phyloP scores from a whole-genome alignment of 805 yeast species.

The Barnettozyma wickerhamii region DNA sequence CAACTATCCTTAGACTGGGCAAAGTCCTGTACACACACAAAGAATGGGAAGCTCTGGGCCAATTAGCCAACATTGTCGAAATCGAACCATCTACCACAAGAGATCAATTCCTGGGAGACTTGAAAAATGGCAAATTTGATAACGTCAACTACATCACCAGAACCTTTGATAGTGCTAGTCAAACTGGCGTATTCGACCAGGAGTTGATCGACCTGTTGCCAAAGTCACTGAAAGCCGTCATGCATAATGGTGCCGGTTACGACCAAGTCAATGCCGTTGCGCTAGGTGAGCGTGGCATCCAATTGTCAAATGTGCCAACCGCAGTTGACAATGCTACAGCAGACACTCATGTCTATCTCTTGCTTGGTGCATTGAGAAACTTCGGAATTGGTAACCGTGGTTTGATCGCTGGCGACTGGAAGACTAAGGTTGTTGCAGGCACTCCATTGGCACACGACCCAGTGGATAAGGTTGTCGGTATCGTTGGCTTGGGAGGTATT shows the following conservation, averaged over 20 bases:
- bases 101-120: constrained; percentile 32
- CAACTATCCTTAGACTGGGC: constrained; percentile 56
- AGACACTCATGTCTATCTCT: constrained; percentile 59
- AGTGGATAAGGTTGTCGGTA: constrained; percentile 70
- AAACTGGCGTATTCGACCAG: constrained; percentile 62
- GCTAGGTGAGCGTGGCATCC: constrained; percentile 48
- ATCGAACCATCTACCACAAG: constrained; percentile 32
- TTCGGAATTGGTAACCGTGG: constrained; percentile 56
- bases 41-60: constrained; percentile 57
- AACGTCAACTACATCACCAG: constrained; percentile 38
- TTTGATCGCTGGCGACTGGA: constrained; percentile 62
- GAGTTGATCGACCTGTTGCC: constrained; percentile 58
- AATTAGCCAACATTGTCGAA: constrained; percentile 43
- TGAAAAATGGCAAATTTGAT: constrained; percentile 26
- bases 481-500: constrained; percentile 86
- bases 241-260: constrained; percentile 73
- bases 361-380: constrained; percentile 62
- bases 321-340: constrained; percentile 72
- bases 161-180: constrained; percentile 46
- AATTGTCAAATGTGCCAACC: constrained; percentile 62
- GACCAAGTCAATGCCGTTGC: constrained; percentile 63
- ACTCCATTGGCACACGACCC: constrained; percentile 72
- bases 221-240: constrained; percentile 42
- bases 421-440: constrained; percentile 43
- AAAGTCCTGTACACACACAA: constrained; percentile 52